phyloP scores from a whole-genome alignment of 1,284 basidiomycete genomes.

The Tremellales sp. region DNA sequence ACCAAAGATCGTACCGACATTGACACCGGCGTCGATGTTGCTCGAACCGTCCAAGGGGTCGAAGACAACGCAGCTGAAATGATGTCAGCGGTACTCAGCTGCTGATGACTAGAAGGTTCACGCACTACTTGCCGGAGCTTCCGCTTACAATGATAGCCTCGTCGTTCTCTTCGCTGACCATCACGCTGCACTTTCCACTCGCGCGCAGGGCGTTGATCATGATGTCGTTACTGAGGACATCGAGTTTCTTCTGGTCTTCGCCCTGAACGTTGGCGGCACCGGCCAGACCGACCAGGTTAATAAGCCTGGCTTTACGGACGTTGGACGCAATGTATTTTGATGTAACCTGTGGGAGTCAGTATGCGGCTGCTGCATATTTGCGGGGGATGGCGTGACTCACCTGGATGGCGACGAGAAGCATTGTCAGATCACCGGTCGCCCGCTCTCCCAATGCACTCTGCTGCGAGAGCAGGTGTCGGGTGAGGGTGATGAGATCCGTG shows the following conservation, averaged over 20 bases:
- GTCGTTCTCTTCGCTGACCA: conserved; percentile 91
- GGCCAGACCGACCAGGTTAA: conserved; percentile 96
- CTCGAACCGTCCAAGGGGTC: conserved; percentile 97
- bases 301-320: conserved; percentile 91
- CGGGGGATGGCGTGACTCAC: conserved; percentile 54
- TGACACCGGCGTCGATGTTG: conserved; percentile 99
- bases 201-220: conserved; percentile 95
- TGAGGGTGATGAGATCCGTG: conserved; percentile 87
- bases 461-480: conserved; percentile 79
- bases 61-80: conserved; percentile 86
- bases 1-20: conserved; percentile 99
- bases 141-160: conserved; percentile 76
- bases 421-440: conserved; percentile 89
- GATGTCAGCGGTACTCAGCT: conserved; percentile 2
- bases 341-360: conserved; percentile 50
- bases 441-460: conserved; percentile 71
- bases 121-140: conserved; percentile 63
- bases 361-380: neutral
- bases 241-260: conserved; percentile 99
- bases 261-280: conserved; percentile 96
- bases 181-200: conserved; percentile 90
- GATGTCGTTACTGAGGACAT: conserved; percentile 97
- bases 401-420: conserved; percentile 92
- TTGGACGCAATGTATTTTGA: conserved; percentile 93
- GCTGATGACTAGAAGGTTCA: conserved; percentile 5